Evolutionary conservation across 306 rosid species (phyloP).

Genomic region (Acacia melanoxylon): DNA sequence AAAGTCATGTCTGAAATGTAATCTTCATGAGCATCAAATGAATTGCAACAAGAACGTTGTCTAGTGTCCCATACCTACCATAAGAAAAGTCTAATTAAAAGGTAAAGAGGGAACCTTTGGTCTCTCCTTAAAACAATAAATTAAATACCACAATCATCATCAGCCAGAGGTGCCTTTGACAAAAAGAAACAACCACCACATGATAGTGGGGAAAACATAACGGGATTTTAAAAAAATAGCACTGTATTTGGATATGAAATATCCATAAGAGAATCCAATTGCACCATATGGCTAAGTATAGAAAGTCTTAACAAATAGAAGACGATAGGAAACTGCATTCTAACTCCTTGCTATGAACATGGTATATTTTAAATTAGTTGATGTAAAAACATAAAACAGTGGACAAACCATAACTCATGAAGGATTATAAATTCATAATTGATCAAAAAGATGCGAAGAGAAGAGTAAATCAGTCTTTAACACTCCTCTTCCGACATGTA

Average conservation of each 20-base stretch:
- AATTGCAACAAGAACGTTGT: conserved; percentile 72
- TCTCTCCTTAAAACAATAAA: conserved; percentile 12
- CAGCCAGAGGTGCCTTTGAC: background rate
- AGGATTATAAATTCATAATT: background rate
- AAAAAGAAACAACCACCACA: background rate
- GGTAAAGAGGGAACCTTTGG: conserved; percentile 7
- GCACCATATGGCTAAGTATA: conserved; percentile 3
- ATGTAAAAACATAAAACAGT: background rate
- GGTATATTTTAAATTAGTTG: background rate
- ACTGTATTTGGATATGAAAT: background rate
- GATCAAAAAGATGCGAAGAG: background rate
- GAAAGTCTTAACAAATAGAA: conserved; percentile 1
- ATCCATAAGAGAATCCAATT: background rate
- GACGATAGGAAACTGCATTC: background rate
- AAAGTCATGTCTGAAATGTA: conserved; percentile 87
- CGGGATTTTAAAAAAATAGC: background rate
- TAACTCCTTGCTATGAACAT: background rate
- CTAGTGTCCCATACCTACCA: conserved; percentile 92
- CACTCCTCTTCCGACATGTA: background rate
- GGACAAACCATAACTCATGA: background rate
- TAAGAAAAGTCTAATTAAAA: conserved; percentile 8
- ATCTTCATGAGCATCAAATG: conserved; percentile 72
- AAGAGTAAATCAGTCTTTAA: background rate
- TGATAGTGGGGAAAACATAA: background rate
- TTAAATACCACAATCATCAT: conserved; percentile 11